Evolutionary conservation across 257 asterid genomes (phyloP), one percentile per base, ranked within the genome.

Genomic region (Nemophila menziesii): DNA sequence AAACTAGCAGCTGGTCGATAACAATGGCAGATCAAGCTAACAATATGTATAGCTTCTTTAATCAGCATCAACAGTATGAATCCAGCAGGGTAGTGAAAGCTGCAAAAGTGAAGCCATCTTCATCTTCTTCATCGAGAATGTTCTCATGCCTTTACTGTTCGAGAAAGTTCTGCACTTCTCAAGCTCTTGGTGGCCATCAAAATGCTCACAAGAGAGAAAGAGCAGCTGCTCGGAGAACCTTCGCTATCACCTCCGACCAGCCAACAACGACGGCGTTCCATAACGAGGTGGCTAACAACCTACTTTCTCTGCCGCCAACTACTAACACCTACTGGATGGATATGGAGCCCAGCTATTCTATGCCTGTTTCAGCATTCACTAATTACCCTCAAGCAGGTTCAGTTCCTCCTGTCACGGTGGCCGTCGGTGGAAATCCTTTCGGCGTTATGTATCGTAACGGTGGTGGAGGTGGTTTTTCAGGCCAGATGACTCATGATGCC

Each of bases 141-240:
- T 86, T 78, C 75, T 72, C 92, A 0, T 86, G 96, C 64, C 86
- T 76, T 33, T 86, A 86, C 69, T 86, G 96, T 55, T 69, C 70
- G 49, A 82, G 96, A 27, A 86, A 71, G 60, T 82, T 86, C 79
- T 76, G 72, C 73, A 77, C 97, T 44, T 86, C 94, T 5, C 97
- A 86, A 45, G 94, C 94, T 6, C 21, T 86, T 5, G 97, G 97
- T 16, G 97, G 97, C 13, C 97, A 82, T 56, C 97, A 86, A 41
- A 86, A 86, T 15, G 97, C 93, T 16, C 97, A 86, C 71, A 77
- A 77, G 68, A 82, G 93, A 9, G 94, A 86, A 68, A 57, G 93
- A 57, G 97, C 94, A 13, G 92, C 93, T 52, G 70, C 93, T 5
- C 68, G 94, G 20, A 57, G 78, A 34, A 58, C 46, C 15, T 51